These are phyloP conservation scores for Diversispora eburnea DNA, from an alignment of 192 early-diverging fungal genomes.

Conservation along the genomic window DNA sequence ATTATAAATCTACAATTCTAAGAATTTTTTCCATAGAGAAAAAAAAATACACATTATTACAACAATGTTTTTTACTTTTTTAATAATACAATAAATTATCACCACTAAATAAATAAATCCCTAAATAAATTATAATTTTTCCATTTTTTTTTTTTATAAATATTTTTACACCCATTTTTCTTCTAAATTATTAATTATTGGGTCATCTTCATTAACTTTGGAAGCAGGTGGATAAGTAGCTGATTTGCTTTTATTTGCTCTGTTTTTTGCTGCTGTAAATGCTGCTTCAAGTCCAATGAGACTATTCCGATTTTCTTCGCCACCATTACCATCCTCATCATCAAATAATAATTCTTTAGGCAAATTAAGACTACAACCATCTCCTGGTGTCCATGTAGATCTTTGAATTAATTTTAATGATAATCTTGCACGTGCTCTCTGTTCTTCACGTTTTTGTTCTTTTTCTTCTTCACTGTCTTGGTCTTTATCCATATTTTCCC, in stretches of 20 bases:
- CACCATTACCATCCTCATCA: background rate
- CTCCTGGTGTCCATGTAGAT: slow-evolving; percentile 28
- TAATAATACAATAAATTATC: too few relatives aligned
- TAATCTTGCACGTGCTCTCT: slow-evolving; percentile 6
- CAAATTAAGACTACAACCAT: slow-evolving; percentile 25
- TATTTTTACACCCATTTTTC: too few relatives aligned
- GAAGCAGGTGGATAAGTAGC: background rate
- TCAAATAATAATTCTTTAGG: slow-evolving; percentile 24
- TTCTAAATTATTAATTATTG: too few relatives aligned
- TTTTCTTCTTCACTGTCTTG: slow-evolving; percentile 18
- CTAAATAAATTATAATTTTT: too few relatives aligned
- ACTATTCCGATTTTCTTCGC: background rate
- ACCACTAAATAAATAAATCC: too few relatives aligned
- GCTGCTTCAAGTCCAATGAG: background rate
- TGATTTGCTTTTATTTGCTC: slow-evolving; percentile 2
- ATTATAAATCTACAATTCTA: too few relatives aligned
- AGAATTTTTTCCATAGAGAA: too few relatives aligned
- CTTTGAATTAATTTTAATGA: slow-evolving; percentile 22
- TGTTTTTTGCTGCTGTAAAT: background rate
- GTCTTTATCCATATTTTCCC: background rate
- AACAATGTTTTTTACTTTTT: too few relatives aligned
- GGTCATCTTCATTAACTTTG: background rate
- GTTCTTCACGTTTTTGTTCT: slow-evolving; percentile 20
- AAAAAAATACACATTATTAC: too few relatives aligned
- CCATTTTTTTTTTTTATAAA: too few relatives aligned